Conservation (phyloP, 2,329 filamentous ascomycete species). For the Alternaria sp. region DNA sequence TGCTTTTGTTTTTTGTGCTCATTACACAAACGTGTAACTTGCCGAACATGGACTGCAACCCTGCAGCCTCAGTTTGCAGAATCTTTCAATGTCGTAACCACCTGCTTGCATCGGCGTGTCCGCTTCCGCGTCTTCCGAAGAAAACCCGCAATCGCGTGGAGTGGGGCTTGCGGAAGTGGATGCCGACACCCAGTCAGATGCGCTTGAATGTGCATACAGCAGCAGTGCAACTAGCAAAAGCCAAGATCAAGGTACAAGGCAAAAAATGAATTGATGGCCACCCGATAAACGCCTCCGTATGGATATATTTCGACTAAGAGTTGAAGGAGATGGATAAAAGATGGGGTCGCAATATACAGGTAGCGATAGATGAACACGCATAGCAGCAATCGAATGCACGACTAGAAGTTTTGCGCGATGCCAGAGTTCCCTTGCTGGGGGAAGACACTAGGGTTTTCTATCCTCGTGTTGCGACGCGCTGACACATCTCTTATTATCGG, state of each 20-base stretch:
- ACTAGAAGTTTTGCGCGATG: constrained; percentile 94
- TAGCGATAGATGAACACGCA: constrained; percentile 20
- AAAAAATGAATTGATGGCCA: constrained; percentile 8
- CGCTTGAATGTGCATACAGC: constrained; percentile 21
- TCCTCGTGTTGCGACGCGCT: constrained; percentile 90
- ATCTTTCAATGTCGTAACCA: constrained; percentile 8
- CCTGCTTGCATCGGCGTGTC: not conserved
- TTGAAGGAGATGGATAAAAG: constrained; percentile 12
- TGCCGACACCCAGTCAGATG: constrained; percentile 14
- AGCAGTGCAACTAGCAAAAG: constrained; percentile 7
- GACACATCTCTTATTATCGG: constrained; percentile 93
- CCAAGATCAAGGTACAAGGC: constrained; percentile 18
- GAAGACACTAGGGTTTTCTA: constrained; percentile 88
- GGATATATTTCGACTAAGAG: constrained; percentile 22
- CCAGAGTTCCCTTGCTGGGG: constrained; percentile 90
- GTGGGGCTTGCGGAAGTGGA: constrained; percentile 18
- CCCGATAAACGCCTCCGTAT: constrained; percentile 21
- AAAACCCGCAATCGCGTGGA: constrained; percentile 10
- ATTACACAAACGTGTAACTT: constrained; percentile 4
- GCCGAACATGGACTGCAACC: not conserved
- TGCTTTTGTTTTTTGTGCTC: constrained; percentile 16
- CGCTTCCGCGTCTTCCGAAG: constrained; percentile 3
- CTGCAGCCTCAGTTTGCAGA: constrained; percentile 9
- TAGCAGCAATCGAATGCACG: constrained; percentile 3
- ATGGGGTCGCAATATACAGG: constrained; percentile 30